These are phyloP conservation scores for Amaranthus hypochondriacus DNA, from an alignment of 148 eudicot species.

Conservation along the genomic window DNA sequence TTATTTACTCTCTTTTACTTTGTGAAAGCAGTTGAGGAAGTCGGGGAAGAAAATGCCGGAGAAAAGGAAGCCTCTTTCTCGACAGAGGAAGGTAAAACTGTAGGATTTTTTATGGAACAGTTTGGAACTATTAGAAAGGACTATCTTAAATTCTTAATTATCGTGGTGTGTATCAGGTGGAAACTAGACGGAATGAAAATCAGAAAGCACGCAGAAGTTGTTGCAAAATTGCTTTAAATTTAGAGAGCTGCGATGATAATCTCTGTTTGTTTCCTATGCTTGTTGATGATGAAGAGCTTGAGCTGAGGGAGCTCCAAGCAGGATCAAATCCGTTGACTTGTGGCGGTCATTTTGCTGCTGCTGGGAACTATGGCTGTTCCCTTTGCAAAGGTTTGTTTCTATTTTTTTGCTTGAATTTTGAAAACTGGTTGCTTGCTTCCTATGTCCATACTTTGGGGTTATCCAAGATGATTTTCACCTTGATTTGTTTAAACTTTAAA, in stretches of 20 bases:
- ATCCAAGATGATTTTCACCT: no score
- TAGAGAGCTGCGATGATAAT: slow-evolving; percentile 37
- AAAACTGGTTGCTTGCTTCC: neutral
- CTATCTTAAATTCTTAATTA: slow-evolving; percentile 9
- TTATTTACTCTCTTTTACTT: neutral
- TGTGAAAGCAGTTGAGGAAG: slow-evolving; percentile 41
- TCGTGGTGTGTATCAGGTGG: slow-evolving; percentile 37
- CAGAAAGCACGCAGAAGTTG: slow-evolving; percentile 44
- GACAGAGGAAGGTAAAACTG: slow-evolving; percentile 48
- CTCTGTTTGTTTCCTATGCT: slow-evolving; percentile 37
- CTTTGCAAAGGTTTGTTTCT: slow-evolving; percentile 81
- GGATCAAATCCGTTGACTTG: slow-evolving; percentile 67
- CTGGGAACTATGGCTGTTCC: slow-evolving; percentile 65
- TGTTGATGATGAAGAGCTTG: slow-evolving; percentile 93
- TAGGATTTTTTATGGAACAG: neutral
- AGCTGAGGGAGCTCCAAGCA: slow-evolving; percentile 65
- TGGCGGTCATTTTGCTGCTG: slow-evolving; percentile 60
- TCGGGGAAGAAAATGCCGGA: slow-evolving; percentile 38
- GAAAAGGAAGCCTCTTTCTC: slow-evolving; percentile 44
- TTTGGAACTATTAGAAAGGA: slow-evolving; percentile 14
- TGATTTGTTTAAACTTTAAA: neutral
- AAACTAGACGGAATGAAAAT: slow-evolving; percentile 31
- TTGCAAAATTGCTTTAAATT: slow-evolving; percentile 67
- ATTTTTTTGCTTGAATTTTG: neutral
- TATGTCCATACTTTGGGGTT: neutral